These are phyloP conservation scores for Pythium phragmiticola DNA, from an alignment of 352 stramenopile genomes.

Conservation along the genomic window DNA sequence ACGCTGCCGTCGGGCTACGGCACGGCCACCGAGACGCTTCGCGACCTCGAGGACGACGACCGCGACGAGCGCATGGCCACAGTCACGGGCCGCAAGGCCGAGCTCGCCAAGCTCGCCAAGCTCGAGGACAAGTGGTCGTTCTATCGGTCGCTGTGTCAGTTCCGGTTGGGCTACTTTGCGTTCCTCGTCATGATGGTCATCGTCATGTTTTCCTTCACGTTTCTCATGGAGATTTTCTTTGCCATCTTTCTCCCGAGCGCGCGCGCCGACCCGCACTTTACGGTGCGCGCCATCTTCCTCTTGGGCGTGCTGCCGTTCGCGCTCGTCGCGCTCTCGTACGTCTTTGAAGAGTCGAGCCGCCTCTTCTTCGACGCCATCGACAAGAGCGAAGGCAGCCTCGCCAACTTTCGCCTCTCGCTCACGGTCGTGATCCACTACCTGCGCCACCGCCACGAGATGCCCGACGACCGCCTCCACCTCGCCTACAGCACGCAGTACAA, in stretches of 20 bases:
- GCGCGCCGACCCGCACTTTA: slow-evolving; percentile 68
- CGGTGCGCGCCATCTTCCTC: slow-evolving; percentile 63
- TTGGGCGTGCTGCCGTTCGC: slow-evolving; percentile 69
- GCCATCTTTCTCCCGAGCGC: slow-evolving; percentile 86
- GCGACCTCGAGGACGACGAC: slow-evolving; percentile 23
- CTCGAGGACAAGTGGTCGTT: slow-evolving; percentile 64
- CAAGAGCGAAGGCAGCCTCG: slow-evolving; percentile 75
- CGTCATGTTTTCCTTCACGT: slow-evolving; percentile 88
- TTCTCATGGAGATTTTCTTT: slow-evolving; percentile 91
- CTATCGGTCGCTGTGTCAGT: slow-evolving; percentile 80
- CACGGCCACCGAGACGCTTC: slow-evolving; percentile 12
- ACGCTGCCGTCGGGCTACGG: neutral
- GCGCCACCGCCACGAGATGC: slow-evolving; percentile 78
- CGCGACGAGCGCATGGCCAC: slow-evolving; percentile 58
- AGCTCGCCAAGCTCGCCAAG: slow-evolving; percentile 69
- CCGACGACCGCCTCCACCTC: slow-evolving; percentile 66
- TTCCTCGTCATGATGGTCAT: slow-evolving; percentile 90
- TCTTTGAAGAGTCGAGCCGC: slow-evolving; percentile 82
- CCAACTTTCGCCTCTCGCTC: slow-evolving; percentile 83
- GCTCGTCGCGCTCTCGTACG: slow-evolving; percentile 84
- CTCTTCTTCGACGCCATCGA: slow-evolving; percentile 86
- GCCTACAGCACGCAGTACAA: slow-evolving; percentile 47
- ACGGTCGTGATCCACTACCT: slow-evolving; percentile 85
- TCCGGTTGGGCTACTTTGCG: slow-evolving; percentile 86
- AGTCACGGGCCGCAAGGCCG: slow-evolving; percentile 49